Evolutionary conservation across 371 early-diverging fungal species (phyloP), one percentile per base, ranked within the genome.

Genomic region (Mucor lusitanicus): DNA sequence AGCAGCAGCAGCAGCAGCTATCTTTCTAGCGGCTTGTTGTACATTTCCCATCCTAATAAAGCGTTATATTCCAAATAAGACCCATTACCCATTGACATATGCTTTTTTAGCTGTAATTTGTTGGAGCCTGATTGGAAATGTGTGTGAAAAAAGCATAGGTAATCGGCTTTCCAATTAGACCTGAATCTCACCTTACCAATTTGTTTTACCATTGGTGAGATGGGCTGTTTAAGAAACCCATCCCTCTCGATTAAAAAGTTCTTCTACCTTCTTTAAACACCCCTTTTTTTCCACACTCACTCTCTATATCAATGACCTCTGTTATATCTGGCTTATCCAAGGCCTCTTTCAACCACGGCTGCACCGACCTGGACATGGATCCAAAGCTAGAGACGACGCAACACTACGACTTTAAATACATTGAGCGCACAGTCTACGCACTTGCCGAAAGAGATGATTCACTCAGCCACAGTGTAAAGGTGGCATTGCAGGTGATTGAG

Each of bases 401-500:
- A n/a, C 56, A n/a, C 4, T 83, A 71, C 56, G 79, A 83, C 48
- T 79, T 83, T 59, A 66, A 67, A 33, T 70, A 80, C 46, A 83
- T 83, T 62, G 75, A 74, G 54, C 35, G 69, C 8, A 80, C 79
- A 21, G 83, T 83, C 5, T 83, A 83, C 50, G 44, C 69, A n/a
- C 61, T 84, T 3, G 81, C 82, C 9, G 70, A 74, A n/a, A 40
- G 63, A 37, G 70, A 75, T 30, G 69, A 77, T 59, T 39, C 55
- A 6, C 69, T 88, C 7, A 84, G 80, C 8, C 67, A 55, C 23
- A 77, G 66, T 37, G 82, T 87, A 8, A 79, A 77, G 11, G 70
- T 68, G 13, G 90, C 91, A 5, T 76, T 92, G 15, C 50, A 74
- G 12, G 82, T 90, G 15, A 90, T 91, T 58, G 93, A 92, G 64